A percentile compares a stretch with the other conserved stretches of the same genome.
Evolutionary conservation across 768 basidiomycete species (phyloP).

Genomic region (Fomitopsis pulvina): DNA sequence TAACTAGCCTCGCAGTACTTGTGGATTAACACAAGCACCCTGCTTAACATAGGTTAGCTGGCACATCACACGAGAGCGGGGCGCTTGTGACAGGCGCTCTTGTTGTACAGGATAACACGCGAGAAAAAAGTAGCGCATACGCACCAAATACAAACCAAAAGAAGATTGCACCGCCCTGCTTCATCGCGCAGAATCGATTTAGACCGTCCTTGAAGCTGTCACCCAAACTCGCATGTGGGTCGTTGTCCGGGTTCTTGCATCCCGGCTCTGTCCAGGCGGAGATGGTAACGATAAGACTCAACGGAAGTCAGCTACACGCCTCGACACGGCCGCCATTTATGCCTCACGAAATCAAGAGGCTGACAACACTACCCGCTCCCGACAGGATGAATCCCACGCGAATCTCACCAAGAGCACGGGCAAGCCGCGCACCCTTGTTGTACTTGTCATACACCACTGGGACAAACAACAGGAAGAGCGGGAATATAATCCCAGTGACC

Average conservation of each 20-base stretch:
- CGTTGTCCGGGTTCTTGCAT: conserved; percentile 78
- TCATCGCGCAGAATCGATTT: conserved; percentile 83
- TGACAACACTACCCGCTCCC: conserved; percentile 56
- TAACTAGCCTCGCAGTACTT: too few species aligned
- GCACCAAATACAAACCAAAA: conserved; percentile 81
- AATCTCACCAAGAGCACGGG: conserved; percentile 74
- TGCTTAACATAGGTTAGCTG: too few species aligned
- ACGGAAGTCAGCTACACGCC: not conserved
- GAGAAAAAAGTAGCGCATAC: conserved; percentile 22
- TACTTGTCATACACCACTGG: conserved; percentile 84
- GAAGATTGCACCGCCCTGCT: conserved; percentile 86
- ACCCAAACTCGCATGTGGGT: conserved; percentile 64
- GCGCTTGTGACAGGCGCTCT: too few species aligned
- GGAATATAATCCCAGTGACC: conserved; percentile 63
- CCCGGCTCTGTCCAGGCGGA: conserved; percentile 87
- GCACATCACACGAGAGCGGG: too few species aligned
- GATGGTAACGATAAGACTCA: conserved; percentile 68
- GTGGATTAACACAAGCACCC: too few species aligned
- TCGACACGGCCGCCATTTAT: conserved; percentile 2
- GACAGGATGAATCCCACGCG: conserved; percentile 83
- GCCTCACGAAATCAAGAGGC: conserved; percentile 73
- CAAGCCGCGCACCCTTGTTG: conserved; percentile 71
- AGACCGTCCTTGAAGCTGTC: conserved; percentile 66
- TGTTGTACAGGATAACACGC: too few species aligned
- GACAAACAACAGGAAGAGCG: conserved; percentile 65